phyloP scores from a whole-genome alignment of 371 early-diverging fungal species.

The Circinella minor region DNA sequence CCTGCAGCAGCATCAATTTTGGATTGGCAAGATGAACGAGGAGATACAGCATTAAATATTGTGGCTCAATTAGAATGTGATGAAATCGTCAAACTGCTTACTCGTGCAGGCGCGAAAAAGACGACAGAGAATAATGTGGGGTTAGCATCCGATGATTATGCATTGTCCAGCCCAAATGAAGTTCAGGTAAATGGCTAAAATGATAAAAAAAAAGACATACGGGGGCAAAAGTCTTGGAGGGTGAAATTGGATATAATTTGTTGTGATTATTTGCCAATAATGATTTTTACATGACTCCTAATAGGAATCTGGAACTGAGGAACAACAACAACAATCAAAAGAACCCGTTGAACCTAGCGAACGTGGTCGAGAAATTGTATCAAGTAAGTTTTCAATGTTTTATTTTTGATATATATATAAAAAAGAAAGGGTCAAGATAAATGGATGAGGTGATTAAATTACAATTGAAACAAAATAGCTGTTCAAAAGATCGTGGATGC shows the following conservation, averaged over 20 bases:
- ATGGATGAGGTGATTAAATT: background rate
- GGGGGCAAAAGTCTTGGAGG: too few species aligned
- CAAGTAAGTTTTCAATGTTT: conserved; percentile 40
- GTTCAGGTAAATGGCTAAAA: background rate
- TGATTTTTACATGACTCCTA: background rate
- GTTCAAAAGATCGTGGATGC: conserved; percentile 77
- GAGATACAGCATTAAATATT: conserved; percentile 91
- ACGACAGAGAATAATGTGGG: conserved; percentile 11
- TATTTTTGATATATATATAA: too few species aligned
- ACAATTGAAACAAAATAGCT: conserved; percentile 30
- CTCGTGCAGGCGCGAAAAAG: conserved; percentile 15
- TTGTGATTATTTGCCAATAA: background rate
- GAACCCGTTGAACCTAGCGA: conserved; percentile 45
- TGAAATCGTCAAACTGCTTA: conserved; percentile 61
- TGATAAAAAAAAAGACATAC: background rate
- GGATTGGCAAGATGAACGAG: conserved; percentile 68
- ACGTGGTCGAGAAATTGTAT: conserved; percentile 59
- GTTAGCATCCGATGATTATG: conserved; percentile 3
- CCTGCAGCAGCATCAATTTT: conserved; percentile 5
- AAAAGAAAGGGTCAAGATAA: too few species aligned
- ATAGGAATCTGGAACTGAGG: background rate
- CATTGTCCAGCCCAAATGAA: conserved; percentile 4
- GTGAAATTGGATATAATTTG: background rate
- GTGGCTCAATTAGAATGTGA: conserved; percentile 80
- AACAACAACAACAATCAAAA: conserved; percentile 8